phyloP scores from a whole-genome alignment of 2,329 filamentous ascomycete species.

The Cladosporium colombiae region DNA sequence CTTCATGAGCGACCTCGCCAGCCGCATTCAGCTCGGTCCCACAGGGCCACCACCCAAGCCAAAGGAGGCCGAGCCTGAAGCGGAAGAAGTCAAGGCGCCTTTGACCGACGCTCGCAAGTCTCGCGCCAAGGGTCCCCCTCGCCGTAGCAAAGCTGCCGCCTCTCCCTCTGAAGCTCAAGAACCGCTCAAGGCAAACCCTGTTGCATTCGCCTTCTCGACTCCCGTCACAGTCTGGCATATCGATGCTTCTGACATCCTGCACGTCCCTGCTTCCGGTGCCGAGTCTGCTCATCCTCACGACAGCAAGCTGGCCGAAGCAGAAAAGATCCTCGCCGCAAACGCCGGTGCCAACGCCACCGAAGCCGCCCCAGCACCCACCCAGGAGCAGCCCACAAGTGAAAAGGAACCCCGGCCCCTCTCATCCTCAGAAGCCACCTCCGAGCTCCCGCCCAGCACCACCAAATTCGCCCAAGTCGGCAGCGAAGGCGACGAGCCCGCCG shows the following conservation, averaged over 20 bases:
- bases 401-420: background rate
- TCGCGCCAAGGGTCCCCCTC: constrained; percentile 81
- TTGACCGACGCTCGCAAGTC: constrained; percentile 87
- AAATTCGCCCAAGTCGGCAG: constrained; percentile 10
- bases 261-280: constrained; percentile 30
- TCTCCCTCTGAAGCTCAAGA: constrained; percentile 55
- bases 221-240: constrained; percentile 46
- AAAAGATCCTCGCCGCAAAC: constrained; percentile 31
- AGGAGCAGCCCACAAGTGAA: constrained; percentile 20
- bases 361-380: constrained; percentile 27
- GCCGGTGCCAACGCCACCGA: constrained; percentile 29
- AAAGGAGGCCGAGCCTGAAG: constrained; percentile 62
- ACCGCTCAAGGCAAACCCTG: constrained; percentile 44
- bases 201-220: constrained; percentile 45
- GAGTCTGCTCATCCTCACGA: constrained; percentile 15
- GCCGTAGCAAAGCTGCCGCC: constrained; percentile 67
- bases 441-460: background rate
- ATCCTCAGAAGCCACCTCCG: background rate
- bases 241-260: constrained; percentile 43
- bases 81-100: constrained; percentile 67
- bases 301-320: constrained; percentile 22
- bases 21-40: constrained; percentile 83
- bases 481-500: constrained; percentile 26
- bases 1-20: constrained; percentile 92
- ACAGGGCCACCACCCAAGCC: constrained; percentile 67